Evolutionary conservation across 2,329 filamentous ascomycete species (phyloP).

Genomic region (Cordyceps javanica): DNA sequence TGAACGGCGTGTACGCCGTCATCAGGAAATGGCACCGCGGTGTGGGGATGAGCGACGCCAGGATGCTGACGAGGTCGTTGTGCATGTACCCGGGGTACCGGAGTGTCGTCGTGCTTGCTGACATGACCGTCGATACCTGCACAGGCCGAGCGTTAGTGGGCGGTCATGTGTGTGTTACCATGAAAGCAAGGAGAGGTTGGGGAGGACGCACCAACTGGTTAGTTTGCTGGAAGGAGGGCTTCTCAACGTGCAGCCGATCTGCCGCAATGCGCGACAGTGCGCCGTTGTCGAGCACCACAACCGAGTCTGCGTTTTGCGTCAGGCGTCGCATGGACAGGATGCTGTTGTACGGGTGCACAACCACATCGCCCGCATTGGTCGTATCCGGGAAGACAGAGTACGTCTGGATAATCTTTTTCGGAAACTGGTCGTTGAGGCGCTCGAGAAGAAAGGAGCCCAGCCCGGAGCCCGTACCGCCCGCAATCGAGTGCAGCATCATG

Average conservation of each 20-base stretch:
- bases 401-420: slow-evolving; percentile 98
- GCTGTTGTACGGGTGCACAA: slow-evolving; percentile 98
- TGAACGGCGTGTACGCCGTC: slow-evolving; percentile 97
- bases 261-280: slow-evolving; percentile 90
- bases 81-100: slow-evolving; percentile 99
- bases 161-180: too few species aligned
- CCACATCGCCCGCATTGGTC: slow-evolving; percentile 78
- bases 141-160: neutral
- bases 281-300: slow-evolving; percentile 94
- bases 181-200: neutral
- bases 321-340: slow-evolving; percentile 83
- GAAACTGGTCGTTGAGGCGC: slow-evolving; percentile 91
- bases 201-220: slow-evolving; percentile 69
- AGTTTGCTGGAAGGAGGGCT: slow-evolving; percentile 93
- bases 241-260: slow-evolving; percentile 88
- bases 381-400: slow-evolving; percentile 98
- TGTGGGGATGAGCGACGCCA: slow-evolving; percentile 92
- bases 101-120: slow-evolving; percentile 90
- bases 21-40: slow-evolving; percentile 97
- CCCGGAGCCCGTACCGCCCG: slow-evolving; percentile 93
- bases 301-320: slow-evolving; percentile 94
- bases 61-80: slow-evolving; percentile 95
- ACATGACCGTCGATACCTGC: slow-evolving; percentile 95
- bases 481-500: slow-evolving; percentile 98
- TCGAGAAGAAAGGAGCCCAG: slow-evolving; percentile 92